Evolutionary conservation across 2,329 filamentous ascomycete genomes (phyloP).

Genomic region (Colletotrichum costaricense): DNA sequence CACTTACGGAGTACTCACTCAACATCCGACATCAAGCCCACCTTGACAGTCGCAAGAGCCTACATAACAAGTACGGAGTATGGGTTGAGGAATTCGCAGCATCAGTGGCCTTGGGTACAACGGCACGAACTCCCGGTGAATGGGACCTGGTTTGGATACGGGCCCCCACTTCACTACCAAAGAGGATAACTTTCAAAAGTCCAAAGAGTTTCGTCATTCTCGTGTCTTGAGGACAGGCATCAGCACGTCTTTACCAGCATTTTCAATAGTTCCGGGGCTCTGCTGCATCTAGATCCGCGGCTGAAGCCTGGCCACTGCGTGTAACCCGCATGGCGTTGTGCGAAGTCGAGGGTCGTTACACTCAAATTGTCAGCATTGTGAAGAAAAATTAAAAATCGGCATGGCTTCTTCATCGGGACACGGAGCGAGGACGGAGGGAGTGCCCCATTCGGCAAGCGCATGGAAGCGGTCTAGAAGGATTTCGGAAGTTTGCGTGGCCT

Average conservation of each 20-base stretch:
- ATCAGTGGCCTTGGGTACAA: too few relatives aligned
- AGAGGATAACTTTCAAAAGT: neutral
- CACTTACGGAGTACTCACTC: conserved; percentile 10
- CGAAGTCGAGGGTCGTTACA: neutral
- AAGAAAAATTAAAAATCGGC: too few relatives aligned
- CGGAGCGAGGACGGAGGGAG: neutral
- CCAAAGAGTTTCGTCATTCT: neutral
- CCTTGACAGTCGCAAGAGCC: conserved; percentile 3
- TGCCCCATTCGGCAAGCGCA: conserved; percentile 28
- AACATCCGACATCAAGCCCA: conserved; percentile 10
- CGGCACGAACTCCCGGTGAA: too few relatives aligned
- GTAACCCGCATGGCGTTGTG: neutral
- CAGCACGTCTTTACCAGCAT: neutral
- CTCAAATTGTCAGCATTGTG: too few relatives aligned
- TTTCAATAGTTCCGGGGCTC: neutral
- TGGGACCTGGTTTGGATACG: too few relatives aligned
- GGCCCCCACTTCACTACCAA: neutral
- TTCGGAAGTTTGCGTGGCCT: conserved; percentile 10
- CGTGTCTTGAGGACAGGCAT: neutral
- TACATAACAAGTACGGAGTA: neutral
- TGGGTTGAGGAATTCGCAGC: neutral
- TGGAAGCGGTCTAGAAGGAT: conserved; percentile 24
- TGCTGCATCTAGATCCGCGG: conserved; percentile 2
- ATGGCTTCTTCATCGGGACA: neutral
- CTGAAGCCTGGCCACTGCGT: neutral